Percentiles rank a stretch among this genome's conserved stretches.
Conservation (phyloP, 345 rosid species). For the Melaleuca alternifolia region DNA sequence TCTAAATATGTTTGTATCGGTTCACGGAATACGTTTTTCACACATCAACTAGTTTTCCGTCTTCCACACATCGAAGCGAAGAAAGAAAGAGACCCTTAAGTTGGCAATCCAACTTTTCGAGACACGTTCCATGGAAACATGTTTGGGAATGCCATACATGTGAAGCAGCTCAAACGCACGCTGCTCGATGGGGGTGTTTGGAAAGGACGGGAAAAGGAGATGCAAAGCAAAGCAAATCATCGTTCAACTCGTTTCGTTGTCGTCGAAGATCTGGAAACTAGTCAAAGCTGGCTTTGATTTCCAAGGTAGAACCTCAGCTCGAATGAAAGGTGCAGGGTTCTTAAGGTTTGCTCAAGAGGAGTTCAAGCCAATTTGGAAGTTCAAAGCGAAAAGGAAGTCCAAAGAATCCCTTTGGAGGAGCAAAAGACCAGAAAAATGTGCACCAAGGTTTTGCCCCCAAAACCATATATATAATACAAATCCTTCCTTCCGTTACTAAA, state of each 20-base stretch:
- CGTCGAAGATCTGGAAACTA: background rate
- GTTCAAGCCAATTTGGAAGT: background rate
- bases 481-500: background rate
- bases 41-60: background rate
- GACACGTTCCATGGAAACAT: background rate
- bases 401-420: background rate
- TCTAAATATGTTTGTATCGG: background rate
- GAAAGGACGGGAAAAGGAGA: background rate
- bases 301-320: background rate
- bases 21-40: background rate
- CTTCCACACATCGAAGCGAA: background rate
- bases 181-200: background rate
- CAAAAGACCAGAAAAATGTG: background rate
- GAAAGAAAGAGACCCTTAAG: background rate
- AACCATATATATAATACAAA: background rate
- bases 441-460: background rate
- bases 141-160: background rate
- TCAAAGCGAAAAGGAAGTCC: background rate
- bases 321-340: background rate
- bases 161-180: background rate
- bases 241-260: background rate
- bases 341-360: background rate
- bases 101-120: background rate
- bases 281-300: background rate
- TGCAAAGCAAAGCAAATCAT: background rate